Base-by-base conservation (phyloP, 768 basidiomycete genomes). In the Baorangia bicolor region DNA sequence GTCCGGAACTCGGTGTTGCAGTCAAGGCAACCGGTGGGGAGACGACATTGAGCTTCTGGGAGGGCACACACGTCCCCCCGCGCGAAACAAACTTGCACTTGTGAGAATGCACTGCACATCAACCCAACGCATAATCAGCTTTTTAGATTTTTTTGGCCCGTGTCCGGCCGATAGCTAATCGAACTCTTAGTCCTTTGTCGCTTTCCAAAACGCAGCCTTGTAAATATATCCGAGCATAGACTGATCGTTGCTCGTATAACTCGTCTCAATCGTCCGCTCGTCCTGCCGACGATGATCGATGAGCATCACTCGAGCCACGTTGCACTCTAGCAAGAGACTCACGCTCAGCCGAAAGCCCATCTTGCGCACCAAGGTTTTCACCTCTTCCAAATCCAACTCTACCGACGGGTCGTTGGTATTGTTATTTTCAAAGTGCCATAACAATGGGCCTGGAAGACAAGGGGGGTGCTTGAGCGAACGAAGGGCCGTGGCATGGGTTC, bases 351-450 rank as follows among this genome's bases (percentile, higher is more conserved):
- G 85, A 61, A 98, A 96, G 0, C 96, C 94, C 12, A 97, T 81
- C 44, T 75, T 74, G 23, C 77, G 77, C 3, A 85, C 87, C 8
- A 98, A 78, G 0, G 72, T 70, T 67, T 94, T 96, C 35, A 97
- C 81, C 66, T 98, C 94, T 55, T 92, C 90, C n/a, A 98, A 73
- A 64, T 87, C 88, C 18, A 98, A 78, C 72, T 98, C 95, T 34
- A 98, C 79, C 1, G 91, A 93, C 0, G 85, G 80, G 59, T 96
- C 92, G 59, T 85, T 84, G 39, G 84, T 83, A 51, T 69, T 78
- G 66, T 92, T 94, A 71, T 96, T 95, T 66, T 98, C 95, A 72
- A 87, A 98, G 69, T 98, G 96, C 95, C 96, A 98, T n/a, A 98
- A 74, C 1, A 96, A 74, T 0, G 96, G 96, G 3, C 95, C 94